Evolutionary conservation across 169 alveolate species (phyloP).

Genomic region (Miamiensis avidus): DNA sequence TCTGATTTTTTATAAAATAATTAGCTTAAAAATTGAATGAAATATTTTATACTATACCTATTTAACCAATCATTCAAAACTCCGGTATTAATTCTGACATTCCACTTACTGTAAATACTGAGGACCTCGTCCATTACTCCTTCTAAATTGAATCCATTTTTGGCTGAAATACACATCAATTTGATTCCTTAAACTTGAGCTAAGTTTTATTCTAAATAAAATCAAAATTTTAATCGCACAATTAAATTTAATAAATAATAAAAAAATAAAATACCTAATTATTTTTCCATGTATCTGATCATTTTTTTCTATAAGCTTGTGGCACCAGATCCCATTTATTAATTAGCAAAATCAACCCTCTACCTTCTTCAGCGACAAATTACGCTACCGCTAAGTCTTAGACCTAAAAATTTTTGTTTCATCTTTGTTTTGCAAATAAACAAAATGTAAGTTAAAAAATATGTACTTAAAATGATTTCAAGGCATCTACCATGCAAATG

Average conservation of each 20-base stretch:
- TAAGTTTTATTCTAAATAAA: constrained; percentile 40
- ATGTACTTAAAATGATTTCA: constrained; percentile 53
- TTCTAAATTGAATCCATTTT: constrained; percentile 48
- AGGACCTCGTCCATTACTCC: constrained; percentile 57
- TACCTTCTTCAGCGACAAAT: constrained; percentile 66
- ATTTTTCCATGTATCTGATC: constrained; percentile 47
- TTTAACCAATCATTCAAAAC: constrained; percentile 73
- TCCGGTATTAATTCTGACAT: constrained; percentile 74
- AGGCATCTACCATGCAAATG: constrained; percentile 59
- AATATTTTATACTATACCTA: neutral
- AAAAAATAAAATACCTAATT: neutral
- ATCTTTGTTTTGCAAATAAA: too few species aligned
- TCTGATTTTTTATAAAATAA: neutral
- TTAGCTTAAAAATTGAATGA: neutral
- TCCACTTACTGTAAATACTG: constrained; percentile 70
- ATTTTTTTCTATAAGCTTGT: constrained; percentile 60
- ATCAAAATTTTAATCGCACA: neutral
- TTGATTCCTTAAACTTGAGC: constrained; percentile 58
- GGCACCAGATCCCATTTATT: constrained; percentile 82
- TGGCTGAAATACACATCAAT: constrained; percentile 57
- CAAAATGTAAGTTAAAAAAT: neutral
- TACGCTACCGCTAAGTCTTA: constrained; percentile 59
- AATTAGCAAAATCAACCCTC: constrained; percentile 66
- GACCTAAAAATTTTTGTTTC: neutral
- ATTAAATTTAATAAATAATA: too few species aligned